Percentiles rank a stretch among this genome's conserved stretches.
phyloP scores from a whole-genome alignment of 108 stramenopile genomes.

The Chaetoceros tenuissimus region DNA sequence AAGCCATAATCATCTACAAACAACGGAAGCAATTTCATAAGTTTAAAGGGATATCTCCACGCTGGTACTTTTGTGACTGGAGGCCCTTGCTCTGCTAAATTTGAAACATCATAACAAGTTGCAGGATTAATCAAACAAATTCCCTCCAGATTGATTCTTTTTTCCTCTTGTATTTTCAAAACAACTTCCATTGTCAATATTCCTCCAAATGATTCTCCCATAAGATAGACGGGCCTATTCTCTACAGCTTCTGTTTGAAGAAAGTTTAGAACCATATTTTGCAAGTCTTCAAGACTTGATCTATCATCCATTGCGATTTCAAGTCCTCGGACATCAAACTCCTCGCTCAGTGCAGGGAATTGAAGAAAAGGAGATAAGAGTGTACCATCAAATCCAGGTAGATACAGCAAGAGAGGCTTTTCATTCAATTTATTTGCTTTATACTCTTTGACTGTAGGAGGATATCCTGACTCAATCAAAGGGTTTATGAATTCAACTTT shows the following conservation, averaged over 20 bases:
- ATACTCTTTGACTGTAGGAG: slow-evolving; percentile 53
- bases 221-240: slow-evolving; percentile 46
- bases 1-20: slow-evolving; percentile 64
- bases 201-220: slow-evolving; percentile 86
- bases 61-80: slow-evolving; percentile 38
- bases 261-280: slow-evolving; percentile 36
- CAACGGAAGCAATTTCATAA: slow-evolving; percentile 52
- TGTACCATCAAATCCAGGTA: slow-evolving; percentile 87
- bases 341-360: slow-evolving; percentile 61
- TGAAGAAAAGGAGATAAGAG: slow-evolving; percentile 71
- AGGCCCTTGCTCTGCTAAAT: slow-evolving; percentile 54
- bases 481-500: slow-evolving; percentile 50
- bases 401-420: slow-evolving; percentile 76
- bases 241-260: slow-evolving; percentile 12
- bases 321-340: slow-evolving; percentile 78
- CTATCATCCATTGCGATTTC: slow-evolving; percentile 58
- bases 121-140: slow-evolving; percentile 77
- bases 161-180: slow-evolving; percentile 19
- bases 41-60: slow-evolving; percentile 36
- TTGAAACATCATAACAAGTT: slow-evolving; percentile 69
- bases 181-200: slow-evolving; percentile 68
- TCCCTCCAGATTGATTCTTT: slow-evolving; percentile 34
- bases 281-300: slow-evolving; percentile 68
- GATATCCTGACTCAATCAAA: slow-evolving; percentile 71
- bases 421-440: slow-evolving; percentile 10